Base-by-base conservation (phyloP, 129 eudicot genomes). In the Deinandra increscens region DNA sequence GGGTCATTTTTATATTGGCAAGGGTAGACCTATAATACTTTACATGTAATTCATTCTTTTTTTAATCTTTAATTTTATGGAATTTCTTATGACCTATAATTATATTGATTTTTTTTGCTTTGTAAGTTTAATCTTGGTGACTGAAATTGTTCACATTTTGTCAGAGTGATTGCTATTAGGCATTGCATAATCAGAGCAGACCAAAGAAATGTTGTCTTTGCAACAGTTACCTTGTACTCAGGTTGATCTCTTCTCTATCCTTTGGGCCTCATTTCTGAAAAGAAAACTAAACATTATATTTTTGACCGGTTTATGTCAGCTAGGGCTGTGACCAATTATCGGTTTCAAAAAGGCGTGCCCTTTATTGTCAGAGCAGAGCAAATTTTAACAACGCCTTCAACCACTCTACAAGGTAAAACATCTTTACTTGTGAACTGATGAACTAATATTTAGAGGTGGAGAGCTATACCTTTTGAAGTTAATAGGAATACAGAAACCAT, bases 201-300 rank as follows among this genome's bases (percentile, higher is more conserved):
- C 68, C 7, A 56, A 70, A 73, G 81, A 69, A 73, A 85, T 85
- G 90, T 76, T 77, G 81, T 79, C 80, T 49, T 38, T 67, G 80
- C 91, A 80, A 76, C 83, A 77, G n/a, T 74, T 79, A 53, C 91
- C 91, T 31, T 73, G 87, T 76, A 61, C 81, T 82, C 85, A 81
- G 86, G 90, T 81, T 80, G 61, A 4, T 31, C 11, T 70, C 64
- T 18, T 44, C 50, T 44, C 60, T 64, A 43, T 56, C 60, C 49
- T 67, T 34, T 68, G 65, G 45, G 48, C 53, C 49, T 66, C 20
- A 31, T 63, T 64, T 26, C 11, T 0, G 5, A 31, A 23, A 10
- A 20, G 33, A 60, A 13, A 71, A 63, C 31, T 71, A 17, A 45
- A 34, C 17, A 7, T 45, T 70, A 45, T 12, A 26, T 4, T 6